Evolutionary conservation across 2,329 filamentous ascomycete species (phyloP).

Genomic region (Verticillium longisporum): DNA sequence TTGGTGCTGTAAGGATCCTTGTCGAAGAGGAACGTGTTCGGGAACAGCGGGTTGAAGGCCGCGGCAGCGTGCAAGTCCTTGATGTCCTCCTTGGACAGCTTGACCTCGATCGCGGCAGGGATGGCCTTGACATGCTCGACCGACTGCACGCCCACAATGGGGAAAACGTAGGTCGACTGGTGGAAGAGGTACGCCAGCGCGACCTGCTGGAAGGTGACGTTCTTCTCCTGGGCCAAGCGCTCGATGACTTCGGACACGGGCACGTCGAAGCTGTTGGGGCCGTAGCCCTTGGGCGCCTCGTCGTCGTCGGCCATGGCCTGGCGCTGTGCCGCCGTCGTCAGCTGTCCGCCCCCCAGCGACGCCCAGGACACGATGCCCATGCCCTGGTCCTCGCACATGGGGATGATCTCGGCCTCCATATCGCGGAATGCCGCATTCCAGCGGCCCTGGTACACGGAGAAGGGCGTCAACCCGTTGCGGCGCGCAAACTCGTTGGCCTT

Average conservation of each 20-base stretch:
- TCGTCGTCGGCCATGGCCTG: conserved; percentile 15
- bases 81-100: conserved; percentile 47
- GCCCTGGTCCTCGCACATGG: conserved; percentile 30
- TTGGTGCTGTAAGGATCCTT: too few species aligned
- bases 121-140: conserved; percentile 56
- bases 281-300: neutral
- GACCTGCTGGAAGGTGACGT: conserved; percentile 1
- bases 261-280: neutral
- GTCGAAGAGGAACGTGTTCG: too few species aligned
- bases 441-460: conserved; percentile 29
- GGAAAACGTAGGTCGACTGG: conserved; percentile 54
- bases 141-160: conserved; percentile 54
- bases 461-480: conserved; percentile 23
- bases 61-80: too few species aligned
- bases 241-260: conserved; percentile 5
- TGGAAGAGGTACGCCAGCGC: conserved; percentile 51
- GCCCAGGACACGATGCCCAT: conserved; percentile 55
- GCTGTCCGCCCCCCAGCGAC: conserved; percentile 43
- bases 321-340: conserved; percentile 30
- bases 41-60: too few species aligned
- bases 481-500: conserved; percentile 28
- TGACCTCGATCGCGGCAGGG: conserved; percentile 47
- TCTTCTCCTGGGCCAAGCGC: conserved; percentile 6
- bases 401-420: conserved; percentile 32
- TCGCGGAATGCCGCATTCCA: conserved; percentile 26